Base-by-base conservation (phyloP, 1,284 basidiomycete species). In the Moesziomyces globuligerus region DNA sequence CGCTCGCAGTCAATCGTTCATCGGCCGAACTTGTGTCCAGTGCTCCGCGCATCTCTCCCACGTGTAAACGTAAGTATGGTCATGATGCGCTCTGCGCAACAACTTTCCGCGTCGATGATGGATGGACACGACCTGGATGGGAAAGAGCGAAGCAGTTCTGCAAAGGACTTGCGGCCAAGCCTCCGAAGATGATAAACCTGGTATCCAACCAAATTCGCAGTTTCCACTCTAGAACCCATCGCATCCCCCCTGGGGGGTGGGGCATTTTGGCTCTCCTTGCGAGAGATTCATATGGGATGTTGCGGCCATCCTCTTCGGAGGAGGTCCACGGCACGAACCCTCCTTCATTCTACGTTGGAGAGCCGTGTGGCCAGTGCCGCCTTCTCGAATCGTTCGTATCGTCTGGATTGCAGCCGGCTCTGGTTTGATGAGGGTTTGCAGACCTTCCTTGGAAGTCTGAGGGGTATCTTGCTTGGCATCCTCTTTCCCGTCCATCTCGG, bases 371-470 rank as follows among this genome's bases (percentile, higher is more conserved):
- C 72, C 73, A 80, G 80, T 69, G 78, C 72, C 57, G 72, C 69
- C 39, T 50, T 64, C 48, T 62, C 58, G 65, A 66, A 73, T 77
- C 73, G 79, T 67, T 78, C 74, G 80, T 55, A 79, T 81, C 74
- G 76, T 55, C 48, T 64, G 76, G 78, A 76, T 81, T 28, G 80
- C 68, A 80, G 80, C 80, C 77, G 67, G 78, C 77, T 73, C 68
- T 81, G 80, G 74, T 74, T 60, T 56, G 70, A 79, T 81, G 80
- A 81, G 80, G 79, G 80, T 71, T 74, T 69, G 62, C 74, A 79
- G 79, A 81, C 80, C 80, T 81, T 81, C 80, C 80, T 81, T 81
- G 80, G 80, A 81, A 81, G 80, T 81, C 80, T 80, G 80, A 81
- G 76, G 72, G 53, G 64, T 39, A 40, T 50, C 41, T 47, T 29